These are phyloP conservation scores for Saccharum spontaneum DNA, from an alignment of 176 grass and related monocot species.

Conservation along the genomic window DNA sequence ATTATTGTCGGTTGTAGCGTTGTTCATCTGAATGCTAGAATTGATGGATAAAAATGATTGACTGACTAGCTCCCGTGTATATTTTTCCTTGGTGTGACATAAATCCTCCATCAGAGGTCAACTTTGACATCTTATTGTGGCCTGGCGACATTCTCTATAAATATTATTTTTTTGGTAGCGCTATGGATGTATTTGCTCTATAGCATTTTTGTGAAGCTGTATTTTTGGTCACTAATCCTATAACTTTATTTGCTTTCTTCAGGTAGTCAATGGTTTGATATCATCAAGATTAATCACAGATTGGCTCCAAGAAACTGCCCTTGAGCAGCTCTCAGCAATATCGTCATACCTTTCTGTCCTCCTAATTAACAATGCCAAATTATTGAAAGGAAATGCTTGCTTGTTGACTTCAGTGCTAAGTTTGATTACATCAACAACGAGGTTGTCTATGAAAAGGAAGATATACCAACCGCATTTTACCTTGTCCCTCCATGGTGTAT, in stretches of 20 bases:
- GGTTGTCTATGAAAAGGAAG: constrained; percentile 88
- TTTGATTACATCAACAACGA: constrained; percentile 77
- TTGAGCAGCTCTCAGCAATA: constrained; percentile 75
- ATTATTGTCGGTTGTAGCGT: neutral
- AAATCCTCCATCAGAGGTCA: neutral
- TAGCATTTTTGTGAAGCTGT: neutral
- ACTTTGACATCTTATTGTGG: constrained; percentile 9
- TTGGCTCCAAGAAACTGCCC: constrained; percentile 83
- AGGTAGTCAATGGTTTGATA: constrained; percentile 67
- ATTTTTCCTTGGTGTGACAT: neutral
- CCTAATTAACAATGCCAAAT: constrained; percentile 47
- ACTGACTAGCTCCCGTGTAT: neutral
- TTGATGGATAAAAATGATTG: neutral
- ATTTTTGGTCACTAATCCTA: constrained; percentile 6
- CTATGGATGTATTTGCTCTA: neutral
- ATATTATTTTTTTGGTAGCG: neutral
- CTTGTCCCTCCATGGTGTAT: constrained; percentile 68
- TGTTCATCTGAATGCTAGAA: neutral
- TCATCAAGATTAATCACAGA: constrained; percentile 58
- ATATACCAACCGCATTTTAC: constrained; percentile 92
- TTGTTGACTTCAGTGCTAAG: constrained; percentile 62
- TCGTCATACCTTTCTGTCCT: constrained; percentile 58
- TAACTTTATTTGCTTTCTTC: constrained; percentile 34
- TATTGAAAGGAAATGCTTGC: constrained; percentile 54
- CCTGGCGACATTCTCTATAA: neutral